phyloP scores from a whole-genome alignment of 140 eudicot species.

The Anethum foeniculum region DNA sequence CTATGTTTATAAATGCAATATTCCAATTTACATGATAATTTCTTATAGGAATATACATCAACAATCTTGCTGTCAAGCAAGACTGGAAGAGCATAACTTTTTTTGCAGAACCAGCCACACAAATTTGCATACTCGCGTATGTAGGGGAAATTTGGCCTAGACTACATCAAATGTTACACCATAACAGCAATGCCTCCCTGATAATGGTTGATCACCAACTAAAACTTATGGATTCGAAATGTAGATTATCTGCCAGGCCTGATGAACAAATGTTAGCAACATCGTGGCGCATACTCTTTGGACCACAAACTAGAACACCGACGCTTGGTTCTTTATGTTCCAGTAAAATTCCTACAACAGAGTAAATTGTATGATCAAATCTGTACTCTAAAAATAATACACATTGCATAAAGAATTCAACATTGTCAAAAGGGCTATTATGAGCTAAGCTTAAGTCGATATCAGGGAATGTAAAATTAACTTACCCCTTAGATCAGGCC shows the following conservation, averaged over 20 bases:
- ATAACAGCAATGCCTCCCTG: not conserved
- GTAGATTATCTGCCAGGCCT: constrained; percentile 4
- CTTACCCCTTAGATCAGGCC: constrained; percentile 43
- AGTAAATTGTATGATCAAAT: not conserved
- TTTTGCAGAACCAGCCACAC: too few species aligned
- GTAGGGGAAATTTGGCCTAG: too few species aligned
- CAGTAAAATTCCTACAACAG: not conserved
- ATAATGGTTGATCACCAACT: constrained; percentile 1
- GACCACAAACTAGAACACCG: constrained; percentile 10
- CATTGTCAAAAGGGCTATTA: not conserved
- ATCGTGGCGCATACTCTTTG: constrained; percentile 2
- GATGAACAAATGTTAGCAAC: constrained; percentile 4
- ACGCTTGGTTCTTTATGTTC: not conserved
- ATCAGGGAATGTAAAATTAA: not conserved
- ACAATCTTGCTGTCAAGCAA: not conserved
- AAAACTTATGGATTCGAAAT: constrained; percentile 10
- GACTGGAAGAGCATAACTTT: too few species aligned
- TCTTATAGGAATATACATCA: not conserved
- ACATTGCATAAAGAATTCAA: not conserved
- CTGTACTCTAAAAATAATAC: not conserved
- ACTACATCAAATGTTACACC: too few species aligned
- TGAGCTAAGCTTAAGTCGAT: not conserved
- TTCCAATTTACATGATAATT: too few species aligned
- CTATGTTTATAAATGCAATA: too few species aligned
- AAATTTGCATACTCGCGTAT: too few species aligned